A percentile compares a stretch with the other conserved stretches of the same genome.
These are phyloP conservation scores for Eutypa lata DNA, from an alignment of 2,329 filamentous ascomycete genomes.

Conservation along the genomic window DNA sequence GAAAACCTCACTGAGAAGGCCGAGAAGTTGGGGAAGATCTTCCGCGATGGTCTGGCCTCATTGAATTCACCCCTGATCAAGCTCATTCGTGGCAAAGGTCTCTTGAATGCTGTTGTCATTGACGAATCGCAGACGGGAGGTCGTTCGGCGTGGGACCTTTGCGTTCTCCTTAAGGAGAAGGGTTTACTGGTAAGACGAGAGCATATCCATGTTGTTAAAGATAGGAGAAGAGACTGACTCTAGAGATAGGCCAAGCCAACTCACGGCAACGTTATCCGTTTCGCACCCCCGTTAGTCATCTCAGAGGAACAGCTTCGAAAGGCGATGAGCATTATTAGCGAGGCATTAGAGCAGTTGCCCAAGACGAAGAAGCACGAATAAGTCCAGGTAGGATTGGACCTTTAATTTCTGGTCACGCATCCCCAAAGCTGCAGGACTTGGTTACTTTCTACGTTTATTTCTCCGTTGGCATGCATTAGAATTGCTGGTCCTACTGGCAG, in stretches of 20 bases:
- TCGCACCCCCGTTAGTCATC: conserved; percentile 95
- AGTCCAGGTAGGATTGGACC: conserved; percentile 24
- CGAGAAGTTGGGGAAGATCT: conserved; percentile 74
- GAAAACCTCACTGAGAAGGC: conserved; percentile 83
- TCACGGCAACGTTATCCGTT: conserved; percentile 96
- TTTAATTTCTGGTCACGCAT: conserved; percentile 11
- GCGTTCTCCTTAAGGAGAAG: conserved; percentile 92
- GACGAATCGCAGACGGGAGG: conserved; percentile 84
- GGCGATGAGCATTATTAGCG: conserved; percentile 75
- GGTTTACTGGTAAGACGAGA: conserved; percentile 72
- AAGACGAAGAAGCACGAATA: conserved; percentile 47
- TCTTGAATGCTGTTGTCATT: conserved; percentile 94
- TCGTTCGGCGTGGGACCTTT: conserved; percentile 92
- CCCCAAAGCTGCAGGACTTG: background rate
- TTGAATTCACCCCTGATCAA: conserved; percentile 80
- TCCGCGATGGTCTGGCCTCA: conserved; percentile 73
- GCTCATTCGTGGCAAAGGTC: conserved; percentile 82
- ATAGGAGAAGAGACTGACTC: conserved; percentile 21
- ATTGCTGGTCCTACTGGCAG: background rate
- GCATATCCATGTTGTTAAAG: conserved; percentile 8
- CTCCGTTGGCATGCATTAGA: background rate
- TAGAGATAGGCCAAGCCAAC: conserved; percentile 84
- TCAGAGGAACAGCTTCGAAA: conserved; percentile 80
- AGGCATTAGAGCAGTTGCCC: conserved; percentile 79
- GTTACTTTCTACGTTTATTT: background rate